Percentiles rank a stretch among this genome's conserved stretches.
These are phyloP conservation scores for Cornus kousa DNA, from an alignment of 148 eudicot genomes.

Conservation along the genomic window DNA sequence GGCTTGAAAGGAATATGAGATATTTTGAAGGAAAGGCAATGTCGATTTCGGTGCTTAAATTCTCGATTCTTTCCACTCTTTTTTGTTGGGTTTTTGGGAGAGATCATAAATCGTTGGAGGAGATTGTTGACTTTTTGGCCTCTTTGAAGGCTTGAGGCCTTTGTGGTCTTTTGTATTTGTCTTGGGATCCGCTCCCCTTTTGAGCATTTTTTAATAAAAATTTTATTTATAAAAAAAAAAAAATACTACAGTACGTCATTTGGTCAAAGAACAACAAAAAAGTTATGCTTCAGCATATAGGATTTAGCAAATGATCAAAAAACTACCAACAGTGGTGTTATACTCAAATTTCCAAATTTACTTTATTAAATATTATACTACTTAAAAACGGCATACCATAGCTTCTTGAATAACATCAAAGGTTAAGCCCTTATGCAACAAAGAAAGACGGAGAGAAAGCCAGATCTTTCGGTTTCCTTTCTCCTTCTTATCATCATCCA, in stretches of 20 bases:
- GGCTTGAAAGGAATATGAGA: too few relatives aligned
- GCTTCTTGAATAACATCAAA: slow-evolving; percentile 91
- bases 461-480: slow-evolving; percentile 72
- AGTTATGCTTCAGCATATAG: not conserved
- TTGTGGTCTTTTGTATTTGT: too few relatives aligned
- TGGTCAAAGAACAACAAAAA: not conserved
- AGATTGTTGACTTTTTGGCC: too few relatives aligned
- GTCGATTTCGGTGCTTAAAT: too few relatives aligned
- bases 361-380: not conserved
- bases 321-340: not conserved
- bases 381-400: slow-evolving; percentile 58
- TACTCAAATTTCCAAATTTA: not conserved
- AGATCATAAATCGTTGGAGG: too few relatives aligned
- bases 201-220: too few relatives aligned
- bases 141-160: too few relatives aligned
- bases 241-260: not conserved
- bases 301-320: not conserved
- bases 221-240: too few relatives aligned
- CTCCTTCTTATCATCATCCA: slow-evolving; percentile 88
- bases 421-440: slow-evolving; percentile 72
- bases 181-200: too few relatives aligned
- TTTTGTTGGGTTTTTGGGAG: too few relatives aligned
- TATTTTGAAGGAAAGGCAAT: too few relatives aligned
- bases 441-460: slow-evolving; percentile 85
- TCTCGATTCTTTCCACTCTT: too few relatives aligned